Percentiles rank a stretch among this genome's conserved stretches.
These are phyloP conservation scores for Acanthamoeba lenticulata DNA, from an alignment of 208 protist species.

Conservation along the genomic window DNA sequence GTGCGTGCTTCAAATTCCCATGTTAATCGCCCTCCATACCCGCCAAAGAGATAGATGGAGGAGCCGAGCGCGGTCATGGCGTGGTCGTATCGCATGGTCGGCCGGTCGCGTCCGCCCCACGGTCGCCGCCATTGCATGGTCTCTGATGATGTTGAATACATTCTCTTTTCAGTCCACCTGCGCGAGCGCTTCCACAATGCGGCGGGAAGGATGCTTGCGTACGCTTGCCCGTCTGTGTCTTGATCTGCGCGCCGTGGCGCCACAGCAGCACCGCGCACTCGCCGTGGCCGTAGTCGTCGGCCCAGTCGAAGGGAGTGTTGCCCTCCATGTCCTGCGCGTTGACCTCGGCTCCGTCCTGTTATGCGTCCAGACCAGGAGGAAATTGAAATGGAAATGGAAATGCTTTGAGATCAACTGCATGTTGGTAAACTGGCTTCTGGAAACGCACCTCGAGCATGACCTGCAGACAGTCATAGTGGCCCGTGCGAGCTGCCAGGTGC, in stretches of 20 bases:
- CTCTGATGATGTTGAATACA: no score
- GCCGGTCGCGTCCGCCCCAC: neutral
- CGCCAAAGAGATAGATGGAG: slow-evolving; percentile 43
- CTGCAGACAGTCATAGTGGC: slow-evolving; percentile 40
- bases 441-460: slow-evolving; percentile 44
- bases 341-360: slow-evolving; percentile 54
- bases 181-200: no score
- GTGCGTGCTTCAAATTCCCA: no score
- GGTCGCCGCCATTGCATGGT: slow-evolving; percentile 55
- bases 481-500: slow-evolving; percentile 42
- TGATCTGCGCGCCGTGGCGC: slow-evolving; percentile 53
- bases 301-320: slow-evolving; percentile 61
- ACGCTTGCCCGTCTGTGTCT: slow-evolving; percentile 61
- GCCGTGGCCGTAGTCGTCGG: slow-evolving; percentile 52
- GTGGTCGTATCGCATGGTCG: slow-evolving; percentile 60
- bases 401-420: neutral
- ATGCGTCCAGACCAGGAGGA: no score
- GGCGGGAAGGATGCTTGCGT: neutral
- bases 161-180: no score
- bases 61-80: slow-evolving; percentile 22
- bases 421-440: neutral
- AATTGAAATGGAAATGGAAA: no score
- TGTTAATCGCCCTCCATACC: no score
- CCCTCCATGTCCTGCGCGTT: slow-evolving; percentile 46
- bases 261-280: slow-evolving; percentile 56